Conservation (phyloP, 495 filamentous ascomycete genomes). For the Podospora conica region DNA sequence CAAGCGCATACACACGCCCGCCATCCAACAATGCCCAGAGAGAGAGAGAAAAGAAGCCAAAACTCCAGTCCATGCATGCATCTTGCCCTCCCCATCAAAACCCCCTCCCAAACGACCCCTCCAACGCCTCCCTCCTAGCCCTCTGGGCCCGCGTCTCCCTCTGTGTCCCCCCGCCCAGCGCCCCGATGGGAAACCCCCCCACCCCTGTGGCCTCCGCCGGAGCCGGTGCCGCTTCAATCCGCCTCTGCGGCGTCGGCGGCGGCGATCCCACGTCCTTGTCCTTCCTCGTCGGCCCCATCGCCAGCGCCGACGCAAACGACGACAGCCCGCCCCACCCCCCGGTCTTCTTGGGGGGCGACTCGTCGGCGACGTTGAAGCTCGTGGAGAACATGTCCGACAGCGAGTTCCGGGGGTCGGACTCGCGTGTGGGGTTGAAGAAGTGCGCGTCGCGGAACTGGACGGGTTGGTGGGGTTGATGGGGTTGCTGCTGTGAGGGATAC, state of each 20-base stretch:
- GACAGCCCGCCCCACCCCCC: background rate
- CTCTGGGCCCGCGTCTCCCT: background rate
- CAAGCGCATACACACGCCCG: background rate
- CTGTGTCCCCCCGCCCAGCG: background rate
- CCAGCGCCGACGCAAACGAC: background rate
- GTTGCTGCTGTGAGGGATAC: background rate
- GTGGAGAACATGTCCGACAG: constrained; percentile 16
- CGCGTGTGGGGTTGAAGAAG: constrained; percentile 16
- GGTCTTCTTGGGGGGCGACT: background rate
- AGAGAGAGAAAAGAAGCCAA: background rate
- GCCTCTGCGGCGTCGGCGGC: too few relatives aligned
- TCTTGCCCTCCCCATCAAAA: background rate
- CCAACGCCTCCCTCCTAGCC: background rate
- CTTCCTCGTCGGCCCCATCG: background rate
- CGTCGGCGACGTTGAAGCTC: constrained; percentile 7
- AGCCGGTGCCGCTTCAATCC: background rate
- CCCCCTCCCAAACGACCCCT: background rate
- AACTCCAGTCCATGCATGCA: background rate
- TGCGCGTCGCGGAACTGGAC: constrained; percentile 14
- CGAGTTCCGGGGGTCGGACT: constrained; percentile 17
- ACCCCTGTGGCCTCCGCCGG: background rate
- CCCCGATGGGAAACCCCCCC: background rate
- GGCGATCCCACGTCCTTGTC: background rate
- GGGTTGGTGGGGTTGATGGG: background rate
- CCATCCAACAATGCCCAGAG: background rate